Evolutionary conservation across 768 basidiomycete species (phyloP).

Genomic region (Pleurotus tuber-regium): DNA sequence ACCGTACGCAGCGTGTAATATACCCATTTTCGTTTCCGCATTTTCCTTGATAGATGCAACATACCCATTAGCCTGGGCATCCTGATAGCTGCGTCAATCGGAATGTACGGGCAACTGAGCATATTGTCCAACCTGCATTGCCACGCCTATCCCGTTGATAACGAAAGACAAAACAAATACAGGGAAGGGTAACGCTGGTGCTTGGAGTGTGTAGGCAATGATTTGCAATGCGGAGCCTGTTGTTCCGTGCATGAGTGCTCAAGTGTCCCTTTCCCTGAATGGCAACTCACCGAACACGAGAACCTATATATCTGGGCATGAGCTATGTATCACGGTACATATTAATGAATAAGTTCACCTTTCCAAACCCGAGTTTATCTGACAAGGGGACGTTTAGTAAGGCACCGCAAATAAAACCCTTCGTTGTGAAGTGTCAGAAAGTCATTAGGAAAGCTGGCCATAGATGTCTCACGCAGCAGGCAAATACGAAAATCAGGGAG

Average conservation of each 20-base stretch:
- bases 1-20: constrained; percentile 48
- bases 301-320: too few species aligned
- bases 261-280: too few species aligned
- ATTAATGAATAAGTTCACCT: constrained; percentile 21
- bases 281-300: too few species aligned
- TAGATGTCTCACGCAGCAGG: constrained; percentile 34
- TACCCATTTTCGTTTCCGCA: constrained; percentile 41
- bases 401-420: constrained; percentile 48
- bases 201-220: constrained; percentile 43
- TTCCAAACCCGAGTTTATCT: constrained; percentile 43
- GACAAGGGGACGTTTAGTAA: constrained; percentile 44
- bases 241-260: too few species aligned
- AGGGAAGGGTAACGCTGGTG: constrained; percentile 53
- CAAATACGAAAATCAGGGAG: constrained; percentile 55
- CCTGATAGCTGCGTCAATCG: constrained; percentile 32
- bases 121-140: constrained; percentile 29
- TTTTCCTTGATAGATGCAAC: constrained; percentile 40
- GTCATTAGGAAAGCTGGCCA: too few species aligned
- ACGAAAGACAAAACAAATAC: constrained; percentile 37
- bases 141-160: constrained; percentile 28
- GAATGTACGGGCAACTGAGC: too few species aligned
- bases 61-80: constrained; percentile 43
- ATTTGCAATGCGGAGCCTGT: constrained; percentile 42
- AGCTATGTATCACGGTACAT: too few species aligned
- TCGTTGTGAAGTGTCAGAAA: background rate